Percentiles rank a stretch among this genome's conserved stretches.
phyloP scores from a whole-genome alignment of 2,329 filamentous ascomycete species.

The Epichloe coenophiala region DNA sequence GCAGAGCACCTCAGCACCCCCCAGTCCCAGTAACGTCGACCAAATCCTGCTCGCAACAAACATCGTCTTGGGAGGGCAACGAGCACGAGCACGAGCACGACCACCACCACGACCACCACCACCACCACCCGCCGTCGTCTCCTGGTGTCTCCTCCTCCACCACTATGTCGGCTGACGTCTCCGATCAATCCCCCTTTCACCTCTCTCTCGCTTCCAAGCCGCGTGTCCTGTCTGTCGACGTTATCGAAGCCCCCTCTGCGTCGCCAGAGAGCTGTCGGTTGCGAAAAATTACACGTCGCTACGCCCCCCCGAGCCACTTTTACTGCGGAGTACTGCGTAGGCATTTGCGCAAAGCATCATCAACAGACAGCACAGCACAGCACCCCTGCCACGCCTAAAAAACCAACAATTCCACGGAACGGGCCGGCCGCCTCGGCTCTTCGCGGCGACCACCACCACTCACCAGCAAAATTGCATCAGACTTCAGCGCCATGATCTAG shows the following conservation, averaged over 20 bases:
- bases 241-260: neutral
- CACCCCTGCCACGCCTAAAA: neutral
- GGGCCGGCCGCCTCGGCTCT: neutral
- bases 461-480: neutral
- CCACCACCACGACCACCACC: neutral
- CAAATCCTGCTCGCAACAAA: neutral
- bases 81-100: neutral
- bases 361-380: neutral
- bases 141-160: neutral
- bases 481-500: constrained; percentile 21
- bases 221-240: neutral
- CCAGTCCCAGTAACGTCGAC: neutral
- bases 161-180: constrained; percentile 7
- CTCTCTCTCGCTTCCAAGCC: neutral
- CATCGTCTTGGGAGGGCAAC: neutral
- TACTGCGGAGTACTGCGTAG: too few species aligned
- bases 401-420: neutral
- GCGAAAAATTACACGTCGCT: neutral
- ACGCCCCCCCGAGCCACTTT: neutral
- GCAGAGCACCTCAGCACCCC: neutral
- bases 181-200: neutral
- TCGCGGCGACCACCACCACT: neutral
- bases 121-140: neutral
- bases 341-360: neutral
- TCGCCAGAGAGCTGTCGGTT: neutral